Evolutionary conservation across 148 eudicot species (phyloP).

Genomic region (Limonium bicolor): DNA sequence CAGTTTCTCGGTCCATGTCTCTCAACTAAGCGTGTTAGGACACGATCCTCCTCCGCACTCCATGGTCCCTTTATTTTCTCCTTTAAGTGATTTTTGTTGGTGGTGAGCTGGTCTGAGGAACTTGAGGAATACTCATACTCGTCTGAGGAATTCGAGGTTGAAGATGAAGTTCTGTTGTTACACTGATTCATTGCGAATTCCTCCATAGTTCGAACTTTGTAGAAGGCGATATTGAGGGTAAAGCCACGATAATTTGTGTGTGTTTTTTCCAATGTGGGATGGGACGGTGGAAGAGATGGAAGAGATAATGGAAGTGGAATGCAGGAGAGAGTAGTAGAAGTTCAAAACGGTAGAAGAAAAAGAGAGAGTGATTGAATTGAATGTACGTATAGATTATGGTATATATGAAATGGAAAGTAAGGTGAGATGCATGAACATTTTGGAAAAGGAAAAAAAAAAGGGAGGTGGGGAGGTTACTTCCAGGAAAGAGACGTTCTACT

Average conservation of each 20-base stretch:
- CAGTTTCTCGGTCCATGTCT: conserved; percentile 36
- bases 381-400: background rate
- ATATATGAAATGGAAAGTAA: background rate
- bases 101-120: background rate
- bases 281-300: too few species aligned
- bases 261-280: too few species aligned
- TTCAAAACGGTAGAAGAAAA: background rate
- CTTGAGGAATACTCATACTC: background rate
- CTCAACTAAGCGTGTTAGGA: conserved; percentile 40
- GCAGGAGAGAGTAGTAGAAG: background rate
- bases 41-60: conserved; percentile 49
- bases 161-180: background rate
- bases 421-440: background rate
- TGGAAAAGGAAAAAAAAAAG: background rate
- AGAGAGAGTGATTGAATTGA: background rate
- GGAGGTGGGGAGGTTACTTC: background rate
- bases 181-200: background rate
- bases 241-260: too few species aligned
- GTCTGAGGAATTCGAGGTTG: conserved; percentile 2
- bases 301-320: background rate
- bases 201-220: too few species aligned
- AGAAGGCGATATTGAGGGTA: too few species aligned
- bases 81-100: background rate
- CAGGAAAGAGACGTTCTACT: background rate
- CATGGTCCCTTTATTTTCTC: conserved; percentile 46